Evolutionary conservation across 768 basidiomycete species (phyloP).

Genomic region (Wakefieldia striispora): DNA sequence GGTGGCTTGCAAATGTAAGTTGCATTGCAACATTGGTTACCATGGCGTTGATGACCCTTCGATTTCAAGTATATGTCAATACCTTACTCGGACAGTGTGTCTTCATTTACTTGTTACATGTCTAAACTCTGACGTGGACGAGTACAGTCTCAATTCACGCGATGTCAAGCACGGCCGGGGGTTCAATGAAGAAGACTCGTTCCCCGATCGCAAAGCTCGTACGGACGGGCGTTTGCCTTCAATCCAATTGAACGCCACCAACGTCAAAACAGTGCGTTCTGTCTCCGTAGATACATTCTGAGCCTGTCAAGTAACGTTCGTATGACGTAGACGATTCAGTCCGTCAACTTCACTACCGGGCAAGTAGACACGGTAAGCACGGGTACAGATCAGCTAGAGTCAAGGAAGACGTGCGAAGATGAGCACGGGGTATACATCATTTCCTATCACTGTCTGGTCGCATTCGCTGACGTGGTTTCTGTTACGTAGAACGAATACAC

Average conservation of each 20-base stretch:
- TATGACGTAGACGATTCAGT: constrained; percentile 13
- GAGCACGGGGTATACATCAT: constrained; percentile 4
- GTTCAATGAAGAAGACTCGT: constrained; percentile 25
- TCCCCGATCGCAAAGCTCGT: constrained; percentile 1
- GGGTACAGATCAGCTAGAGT: constrained; percentile 9
- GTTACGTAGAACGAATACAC: constrained; percentile 12
- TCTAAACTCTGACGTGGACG: not conserved
- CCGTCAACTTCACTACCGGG: constrained; percentile 12
- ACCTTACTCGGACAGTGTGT: constrained; percentile 26
- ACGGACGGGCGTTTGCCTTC: constrained; percentile 1
- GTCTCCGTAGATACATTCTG: not conserved
- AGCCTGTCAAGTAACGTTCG: not conserved
- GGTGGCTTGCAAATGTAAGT: constrained; percentile 24
- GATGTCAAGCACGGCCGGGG: constrained; percentile 16
- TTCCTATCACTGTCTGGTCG: no score
- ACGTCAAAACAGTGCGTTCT: constrained; percentile 17
- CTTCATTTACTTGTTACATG: not conserved
- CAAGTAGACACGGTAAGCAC: constrained; percentile 2
- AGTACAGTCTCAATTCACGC: constrained; percentile 27
- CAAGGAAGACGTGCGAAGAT: constrained; percentile 16
- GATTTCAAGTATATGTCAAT: constrained; percentile 31
- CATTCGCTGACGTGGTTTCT: not conserved
- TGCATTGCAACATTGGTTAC: not conserved
- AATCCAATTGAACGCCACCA: constrained; percentile 12
- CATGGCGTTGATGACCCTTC: not conserved